Evolutionary conservation across 2,329 filamentous ascomycete genomes (phyloP).

Genomic region (Rhinocladiella similis): DNA sequence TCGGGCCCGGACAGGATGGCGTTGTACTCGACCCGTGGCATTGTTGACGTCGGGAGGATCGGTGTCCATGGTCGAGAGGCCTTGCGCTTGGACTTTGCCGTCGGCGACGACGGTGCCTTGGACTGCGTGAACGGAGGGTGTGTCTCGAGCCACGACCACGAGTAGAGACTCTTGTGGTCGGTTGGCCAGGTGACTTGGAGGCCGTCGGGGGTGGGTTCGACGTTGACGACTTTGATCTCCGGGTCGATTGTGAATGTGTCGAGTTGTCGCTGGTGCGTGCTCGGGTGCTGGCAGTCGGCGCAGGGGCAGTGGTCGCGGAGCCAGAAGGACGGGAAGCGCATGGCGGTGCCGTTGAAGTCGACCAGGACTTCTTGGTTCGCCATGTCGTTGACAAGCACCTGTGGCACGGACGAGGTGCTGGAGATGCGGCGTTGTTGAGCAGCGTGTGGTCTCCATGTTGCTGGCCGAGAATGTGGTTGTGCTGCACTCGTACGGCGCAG

Average conservation of each 20-base stretch:
- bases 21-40: conserved; percentile 49
- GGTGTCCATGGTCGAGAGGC: conserved; percentile 19
- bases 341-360: conserved; percentile 25
- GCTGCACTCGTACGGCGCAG: too few species aligned
- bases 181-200: conserved; percentile 23
- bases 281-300: conserved; percentile 63
- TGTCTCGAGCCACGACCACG: conserved; percentile 60
- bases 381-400: conserved; percentile 29
- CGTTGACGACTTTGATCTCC: conserved; percentile 9
- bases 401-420: conserved; percentile 9
- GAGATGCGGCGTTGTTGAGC: neutral
- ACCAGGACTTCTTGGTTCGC: conserved; percentile 29
- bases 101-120: neutral
- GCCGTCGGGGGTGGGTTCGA: conserved; percentile 10
- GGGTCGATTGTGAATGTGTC: conserved; percentile 64
- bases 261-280: conserved; percentile 68
- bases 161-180: conserved; percentile 67
- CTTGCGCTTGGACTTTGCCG: neutral
- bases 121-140: conserved; percentile 41
- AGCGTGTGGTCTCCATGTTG: too few species aligned
- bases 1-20: conserved; percentile 53
- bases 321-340: conserved; percentile 30
- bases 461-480: too few species aligned
- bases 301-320: conserved; percentile 73
- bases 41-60: conserved; percentile 7